Evolutionary conservation across 257 asterid genomes (phyloP).

Genomic region (Datura wrightii): DNA sequence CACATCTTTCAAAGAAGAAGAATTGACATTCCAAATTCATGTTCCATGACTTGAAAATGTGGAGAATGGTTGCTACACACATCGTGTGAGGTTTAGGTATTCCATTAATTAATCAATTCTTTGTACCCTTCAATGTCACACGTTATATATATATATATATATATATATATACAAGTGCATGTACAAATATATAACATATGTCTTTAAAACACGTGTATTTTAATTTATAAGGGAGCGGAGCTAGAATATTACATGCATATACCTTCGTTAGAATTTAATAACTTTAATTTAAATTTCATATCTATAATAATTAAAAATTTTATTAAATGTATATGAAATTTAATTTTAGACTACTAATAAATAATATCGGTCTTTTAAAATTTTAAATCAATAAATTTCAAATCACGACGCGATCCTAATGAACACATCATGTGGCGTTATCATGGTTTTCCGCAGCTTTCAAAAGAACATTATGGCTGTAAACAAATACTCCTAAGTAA

Average conservation of each 20-base stretch:
- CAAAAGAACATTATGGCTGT: neutral
- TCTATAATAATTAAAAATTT: no score
- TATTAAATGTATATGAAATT: no score
- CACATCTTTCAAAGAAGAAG: no score
- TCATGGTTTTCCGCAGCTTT: neutral
- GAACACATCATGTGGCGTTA: neutral
- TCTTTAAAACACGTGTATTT: neutral
- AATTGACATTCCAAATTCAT: no score
- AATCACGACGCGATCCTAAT: neutral
- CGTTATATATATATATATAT: neutral
- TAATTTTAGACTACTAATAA: no score
- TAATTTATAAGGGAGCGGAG: no score
- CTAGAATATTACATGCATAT: no score
- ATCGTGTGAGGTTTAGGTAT: conserved; percentile 41
- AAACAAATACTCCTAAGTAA: neutral
- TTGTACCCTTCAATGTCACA: conserved; percentile 50
- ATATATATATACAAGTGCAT: neutral
- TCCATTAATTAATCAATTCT: conserved; percentile 41
- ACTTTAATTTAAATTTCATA: no score
- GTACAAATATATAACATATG: neutral
- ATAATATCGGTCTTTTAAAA: no score
- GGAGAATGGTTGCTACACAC: conserved; percentile 34
- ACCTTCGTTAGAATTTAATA: no score
- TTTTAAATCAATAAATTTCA: no score
- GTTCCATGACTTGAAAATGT: neutral